phyloP scores from a whole-genome alignment of 73 alveolate species.

The Stentor roeselii region DNA sequence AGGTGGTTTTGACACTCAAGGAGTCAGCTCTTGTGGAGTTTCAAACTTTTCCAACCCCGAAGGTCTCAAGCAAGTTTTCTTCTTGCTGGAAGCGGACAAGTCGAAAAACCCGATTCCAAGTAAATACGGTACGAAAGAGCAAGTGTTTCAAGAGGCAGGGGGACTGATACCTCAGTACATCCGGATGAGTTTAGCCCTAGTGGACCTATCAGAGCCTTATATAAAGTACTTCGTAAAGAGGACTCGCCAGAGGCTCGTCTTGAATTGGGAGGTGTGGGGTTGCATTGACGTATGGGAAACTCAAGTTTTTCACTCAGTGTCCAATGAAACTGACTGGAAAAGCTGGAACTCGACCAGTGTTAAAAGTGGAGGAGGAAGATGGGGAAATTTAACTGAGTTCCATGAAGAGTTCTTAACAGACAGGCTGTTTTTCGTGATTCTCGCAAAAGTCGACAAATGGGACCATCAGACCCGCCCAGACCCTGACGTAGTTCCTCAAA shows the following conservation, averaged over 20 bases:
- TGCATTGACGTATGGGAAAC: conserved; percentile 30
- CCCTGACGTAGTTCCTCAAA: conserved; percentile 66
- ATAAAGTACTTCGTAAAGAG: conserved; percentile 36
- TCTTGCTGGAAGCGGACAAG: conserved; percentile 72
- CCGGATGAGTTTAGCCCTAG: conserved; percentile 68
- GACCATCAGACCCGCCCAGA: conserved; percentile 57
- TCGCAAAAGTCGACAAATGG: conserved; percentile 71
- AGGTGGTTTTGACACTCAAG: conserved; percentile 87
- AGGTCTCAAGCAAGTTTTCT: conserved; percentile 55
- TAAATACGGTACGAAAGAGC: conserved; percentile 43
- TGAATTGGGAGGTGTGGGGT: conserved; percentile 43
- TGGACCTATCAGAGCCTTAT: conserved; percentile 72
- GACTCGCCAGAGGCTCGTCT: conserved; percentile 12
- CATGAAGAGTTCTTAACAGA: conserved; percentile 8
- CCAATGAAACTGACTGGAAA: conserved; percentile 22
- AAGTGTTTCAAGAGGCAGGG: conserved; percentile 44
- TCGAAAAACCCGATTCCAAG: conserved; percentile 55
- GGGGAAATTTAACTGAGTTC: conserved; percentile 23
- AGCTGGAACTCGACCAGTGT: conserved; percentile 28
- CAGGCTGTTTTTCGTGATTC: conserved; percentile 40
- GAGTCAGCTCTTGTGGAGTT: conserved; percentile 28
- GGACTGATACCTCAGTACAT: conserved; percentile 82
- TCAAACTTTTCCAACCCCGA: background rate
- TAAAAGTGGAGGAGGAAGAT: conserved; percentile 28
- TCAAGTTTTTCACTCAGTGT: conserved; percentile 27